Base-by-base conservation (phyloP, 2,329 filamentous ascomycete genomes). In the Aspergillus sp. region DNA sequence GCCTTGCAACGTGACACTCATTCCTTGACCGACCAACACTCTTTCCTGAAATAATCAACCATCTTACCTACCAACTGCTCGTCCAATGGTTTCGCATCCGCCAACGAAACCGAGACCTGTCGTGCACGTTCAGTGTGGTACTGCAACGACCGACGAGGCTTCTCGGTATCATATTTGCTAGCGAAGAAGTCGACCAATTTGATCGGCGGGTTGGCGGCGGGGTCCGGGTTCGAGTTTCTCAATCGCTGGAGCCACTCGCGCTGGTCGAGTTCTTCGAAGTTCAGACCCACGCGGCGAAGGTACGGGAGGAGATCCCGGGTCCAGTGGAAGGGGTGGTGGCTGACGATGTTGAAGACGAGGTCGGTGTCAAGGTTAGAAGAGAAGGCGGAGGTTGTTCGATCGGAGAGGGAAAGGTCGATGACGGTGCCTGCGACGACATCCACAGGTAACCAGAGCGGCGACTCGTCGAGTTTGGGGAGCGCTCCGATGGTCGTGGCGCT, bases 101-200 rank as follows among this genome's bases (percentile, higher is more conserved):
- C 49, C 49, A 71, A 62, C 9, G 60, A 60, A 10, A 42, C 14
- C 2, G 64, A 66, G 31, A 51, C 56, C 10, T 20, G 22, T 46
- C 58, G 64, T 32, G 67, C 64, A 55, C 56, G 57, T n/a, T 62
- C 60, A 1, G 67, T 70, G n/a, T 54, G 55, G 63, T 65, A 71
- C 6, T 53, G 31, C 20, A 65, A 36, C 1, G 39, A 49, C 36
- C 59, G 55, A 20, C 60, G 49, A 2, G 59, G 61, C 39, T 46
- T 10, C 18, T 60, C 61, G 10, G 57, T 60, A 52, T 81, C 79
- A 61, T 85, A 85, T 65, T 85, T 85, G 2, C 73, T 72, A 4
- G 75, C 70, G 59, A 84, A 85, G 72, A 83, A 86, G 47, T 83
- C 81, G 1, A 84, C 60, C 1, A 85, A 72, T 67, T 84, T 85